A percentile compares a stretch with the other conserved stretches of the same genome.
Evolutionary conservation across 2,329 filamentous ascomycete species (phyloP).

Genomic region (Nemania sp.): DNA sequence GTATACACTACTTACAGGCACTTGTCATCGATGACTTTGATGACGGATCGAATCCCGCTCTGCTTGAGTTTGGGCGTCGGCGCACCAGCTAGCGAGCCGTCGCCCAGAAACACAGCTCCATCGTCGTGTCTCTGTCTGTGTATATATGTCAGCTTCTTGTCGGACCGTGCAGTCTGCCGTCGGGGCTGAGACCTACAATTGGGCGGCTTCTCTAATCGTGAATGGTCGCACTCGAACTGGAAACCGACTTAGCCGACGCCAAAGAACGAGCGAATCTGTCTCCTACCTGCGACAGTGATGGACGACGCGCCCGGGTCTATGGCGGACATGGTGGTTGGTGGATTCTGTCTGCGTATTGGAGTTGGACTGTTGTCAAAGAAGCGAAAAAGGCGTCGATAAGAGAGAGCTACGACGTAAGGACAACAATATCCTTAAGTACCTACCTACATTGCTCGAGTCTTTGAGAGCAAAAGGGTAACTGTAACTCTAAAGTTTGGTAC

Average conservation of each 20-base stretch:
- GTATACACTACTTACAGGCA: constrained; percentile 76
- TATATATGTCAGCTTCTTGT: constrained; percentile 21
- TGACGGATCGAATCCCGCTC: constrained; percentile 85
- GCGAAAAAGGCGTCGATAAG: too few species aligned
- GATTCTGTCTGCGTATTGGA: constrained; percentile 8
- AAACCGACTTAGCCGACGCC: constrained; percentile 2
- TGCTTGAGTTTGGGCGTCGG: constrained; percentile 83
- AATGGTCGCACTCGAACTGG: constrained; percentile 72
- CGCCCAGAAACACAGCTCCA: constrained; percentile 88
- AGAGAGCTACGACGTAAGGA: too few species aligned
- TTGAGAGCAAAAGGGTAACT: constrained; percentile 9
- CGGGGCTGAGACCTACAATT: constrained; percentile 61
- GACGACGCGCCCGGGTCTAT: constrained; percentile 57
- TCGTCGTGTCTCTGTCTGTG: constrained; percentile 72
- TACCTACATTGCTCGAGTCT: constrained; percentile 1
- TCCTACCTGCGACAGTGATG: constrained; percentile 62
- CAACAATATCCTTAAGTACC: constrained; percentile 15
- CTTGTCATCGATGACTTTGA: constrained; percentile 95
- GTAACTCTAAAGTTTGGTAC: background rate
- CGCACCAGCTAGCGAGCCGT: constrained; percentile 88
- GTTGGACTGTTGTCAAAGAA: constrained; percentile 6
- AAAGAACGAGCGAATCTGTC: constrained; percentile 35
- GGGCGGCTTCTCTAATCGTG: constrained; percentile 90
- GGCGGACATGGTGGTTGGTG: constrained; percentile 42
- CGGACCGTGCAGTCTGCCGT: background rate